Conservation (phyloP, 768 basidiomycete species). For the Suillus tomentosus region DNA sequence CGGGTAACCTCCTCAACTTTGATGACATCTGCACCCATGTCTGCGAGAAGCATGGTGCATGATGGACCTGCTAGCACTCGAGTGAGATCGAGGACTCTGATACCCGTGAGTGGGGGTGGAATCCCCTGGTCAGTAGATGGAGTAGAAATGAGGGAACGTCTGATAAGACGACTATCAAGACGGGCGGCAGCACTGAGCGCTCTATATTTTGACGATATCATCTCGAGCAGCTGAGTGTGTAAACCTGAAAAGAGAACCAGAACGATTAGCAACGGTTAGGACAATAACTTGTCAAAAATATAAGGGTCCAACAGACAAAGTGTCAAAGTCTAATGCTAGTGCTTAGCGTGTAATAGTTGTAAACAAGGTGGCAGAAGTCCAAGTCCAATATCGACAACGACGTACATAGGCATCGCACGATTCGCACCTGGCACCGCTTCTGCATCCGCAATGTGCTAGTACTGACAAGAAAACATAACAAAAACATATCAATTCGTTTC, state of each 20-base stretch:
- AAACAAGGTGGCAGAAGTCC: slow-evolving; percentile 32
- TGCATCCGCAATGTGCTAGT: slow-evolving; percentile 16
- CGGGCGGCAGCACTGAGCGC: neutral
- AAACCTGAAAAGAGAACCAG: neutral
- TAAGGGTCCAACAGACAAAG: slow-evolving; percentile 12
- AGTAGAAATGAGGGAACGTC: slow-evolving; percentile 3
- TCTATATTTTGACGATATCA: neutral
- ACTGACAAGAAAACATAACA: slow-evolving; percentile 12
- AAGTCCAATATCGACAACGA: neutral
- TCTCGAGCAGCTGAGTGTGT: neutral
- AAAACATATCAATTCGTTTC: slow-evolving; percentile 10
- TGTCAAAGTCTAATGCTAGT: neutral
- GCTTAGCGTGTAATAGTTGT: neutral
- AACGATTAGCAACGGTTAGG: neutral
- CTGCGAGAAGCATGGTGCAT: slow-evolving; percentile 91
- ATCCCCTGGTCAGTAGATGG: slow-evolving; percentile 44
- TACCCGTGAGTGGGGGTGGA: slow-evolving; percentile 74
- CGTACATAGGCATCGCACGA: slow-evolving; percentile 2
- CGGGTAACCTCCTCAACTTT: slow-evolving; percentile 81
- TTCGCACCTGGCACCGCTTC: slow-evolving; percentile 28
- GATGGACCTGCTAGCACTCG: slow-evolving; percentile 91
- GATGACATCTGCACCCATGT: slow-evolving; percentile 90
- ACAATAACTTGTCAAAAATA: neutral
- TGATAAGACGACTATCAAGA: neutral
- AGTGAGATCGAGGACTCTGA: slow-evolving; percentile 87